Percentiles rank a stretch among this genome's conserved stretches.
These are phyloP conservation scores for Ananas comosus DNA, from an alignment of 176 grass and related monocot species.

Conservation along the genomic window DNA sequence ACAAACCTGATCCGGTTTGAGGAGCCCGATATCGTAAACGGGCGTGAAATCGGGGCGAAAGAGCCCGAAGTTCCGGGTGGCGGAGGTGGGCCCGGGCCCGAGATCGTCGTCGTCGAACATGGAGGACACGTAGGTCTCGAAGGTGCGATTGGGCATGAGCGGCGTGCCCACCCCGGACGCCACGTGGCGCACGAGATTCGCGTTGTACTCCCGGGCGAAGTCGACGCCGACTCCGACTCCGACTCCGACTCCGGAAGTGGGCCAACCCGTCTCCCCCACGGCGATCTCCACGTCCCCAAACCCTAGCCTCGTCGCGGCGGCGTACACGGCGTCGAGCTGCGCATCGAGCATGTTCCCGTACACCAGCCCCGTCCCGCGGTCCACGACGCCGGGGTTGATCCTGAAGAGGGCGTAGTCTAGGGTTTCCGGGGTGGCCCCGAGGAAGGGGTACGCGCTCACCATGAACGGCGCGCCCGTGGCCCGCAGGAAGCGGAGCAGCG, in stretches of 20 bases:
- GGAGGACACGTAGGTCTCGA: conserved; percentile 66
- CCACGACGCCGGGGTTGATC: conserved; percentile 32
- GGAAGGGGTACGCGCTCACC: conserved; percentile 91
- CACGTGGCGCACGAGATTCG: conserved; percentile 64
- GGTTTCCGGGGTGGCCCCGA: conserved; percentile 35
- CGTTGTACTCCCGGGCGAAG: conserved; percentile 52
- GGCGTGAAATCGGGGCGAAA: conserved; percentile 58
- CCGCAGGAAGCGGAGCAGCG: conserved; percentile 59
- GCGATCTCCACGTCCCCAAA: conserved; percentile 55
- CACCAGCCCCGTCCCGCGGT: conserved; percentile 35
- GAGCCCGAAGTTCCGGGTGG: conserved; percentile 63
- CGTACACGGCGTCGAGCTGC: conserved; percentile 74
- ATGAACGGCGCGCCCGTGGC: conserved; percentile 60
- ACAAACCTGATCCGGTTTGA: neutral
- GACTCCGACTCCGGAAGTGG: conserved; percentile 50
- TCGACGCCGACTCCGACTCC: conserved; percentile 48
- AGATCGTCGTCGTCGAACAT: conserved; percentile 81
- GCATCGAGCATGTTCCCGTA: conserved; percentile 85
- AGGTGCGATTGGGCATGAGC: conserved; percentile 68
- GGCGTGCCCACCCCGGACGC: conserved; percentile 65
- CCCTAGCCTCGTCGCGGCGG: conserved; percentile 36
- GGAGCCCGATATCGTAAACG: conserved; percentile 66
- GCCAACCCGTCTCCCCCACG: conserved; percentile 73
- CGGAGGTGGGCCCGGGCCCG: conserved; percentile 50
- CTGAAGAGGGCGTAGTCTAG: conserved; percentile 68